These are phyloP conservation scores for Furcasterigmium sp. DNA, from an alignment of 2,329 filamentous ascomycete species.

Conservation along the genomic window DNA sequence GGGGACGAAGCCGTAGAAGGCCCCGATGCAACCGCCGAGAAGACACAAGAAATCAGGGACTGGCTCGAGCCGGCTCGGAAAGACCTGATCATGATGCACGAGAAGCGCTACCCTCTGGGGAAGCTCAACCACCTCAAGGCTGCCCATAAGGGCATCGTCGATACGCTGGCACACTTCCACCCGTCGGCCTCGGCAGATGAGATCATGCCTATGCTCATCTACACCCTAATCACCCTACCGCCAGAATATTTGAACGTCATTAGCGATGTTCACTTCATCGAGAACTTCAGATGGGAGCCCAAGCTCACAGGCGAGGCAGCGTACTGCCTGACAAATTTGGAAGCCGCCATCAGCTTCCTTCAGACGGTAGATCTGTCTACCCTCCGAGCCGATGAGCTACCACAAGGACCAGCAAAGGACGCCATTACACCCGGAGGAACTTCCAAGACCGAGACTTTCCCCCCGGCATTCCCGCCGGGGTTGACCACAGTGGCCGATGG, in stretches of 20 bases:
- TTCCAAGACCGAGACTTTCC: conserved; percentile 49
- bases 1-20: conserved; percentile 50
- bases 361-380: conserved; percentile 93
- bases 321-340: conserved; percentile 93
- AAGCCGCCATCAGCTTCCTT: conserved; percentile 89
- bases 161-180: conserved; percentile 66
- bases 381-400: conserved; percentile 72
- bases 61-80: conserved; percentile 67
- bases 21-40: conserved; percentile 52
- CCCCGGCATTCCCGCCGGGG: conserved; percentile 48
- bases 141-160: conserved; percentile 91
- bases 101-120: conserved; percentile 80
- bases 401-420: conserved; percentile 60
- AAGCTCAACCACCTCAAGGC: conserved; percentile 86
- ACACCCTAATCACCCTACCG: conserved; percentile 85
- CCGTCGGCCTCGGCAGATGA: conserved; percentile 90
- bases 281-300: conserved; percentile 77
- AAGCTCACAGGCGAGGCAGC: conserved; percentile 92
- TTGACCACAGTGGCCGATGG: conserved; percentile 24
- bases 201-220: conserved; percentile 94
- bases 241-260: conserved; percentile 83
- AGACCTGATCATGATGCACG: conserved; percentile 75
- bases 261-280: conserved; percentile 93
- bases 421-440: conserved; percentile 38
- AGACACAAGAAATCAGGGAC: conserved; percentile 62